Evolutionary conservation across 164 flowering plant genomes (phyloP), one percentile per base, ranked within the genome.

Genomic region (Magnolia officinalis): DNA sequence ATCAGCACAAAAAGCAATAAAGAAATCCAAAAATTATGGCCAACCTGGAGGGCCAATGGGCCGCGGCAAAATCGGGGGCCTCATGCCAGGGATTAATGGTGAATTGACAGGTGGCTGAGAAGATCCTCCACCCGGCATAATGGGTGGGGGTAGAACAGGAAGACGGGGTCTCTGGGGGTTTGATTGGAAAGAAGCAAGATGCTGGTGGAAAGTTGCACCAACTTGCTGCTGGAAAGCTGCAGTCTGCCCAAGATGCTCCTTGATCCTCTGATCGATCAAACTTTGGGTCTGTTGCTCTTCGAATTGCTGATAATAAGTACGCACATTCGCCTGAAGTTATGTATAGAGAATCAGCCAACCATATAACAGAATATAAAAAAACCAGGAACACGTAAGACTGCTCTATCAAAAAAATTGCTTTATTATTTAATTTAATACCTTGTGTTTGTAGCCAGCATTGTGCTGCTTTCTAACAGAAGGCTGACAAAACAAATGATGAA

Each of bases 401-500:
- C 8, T 20, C 4, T 6, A 21, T 8, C 4, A 50, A 51, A 71
- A 6, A 72, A 20, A 58, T 55, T 66, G 14, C 59, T 8, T 14
- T 37, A 19, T 50, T 52, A 8, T 45, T 70, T 72, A 50, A 21
- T 18, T 70, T 2, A 75, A 63, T 85, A 96, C 99, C 99, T 96
- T 96, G 85, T 96, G 99, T 63, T 96, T 96, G 88, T 96, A 94
- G 0, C 99, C 98, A 20, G 97, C 89, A 88, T 95, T 95, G 76
- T 96, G 98, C 78, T 96, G 99, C 86, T 96, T 96, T 80, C 98
- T 87, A 29, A 94, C 99, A 71, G 99, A 94, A 70, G 98, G 99
- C 99, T 95, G 91, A 67, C 13, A 37, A n/a, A 49, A 50, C 23
- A 49, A 70, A 49, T 13, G 49, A 70, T 10, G 49, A 9, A 49